phyloP scores from a whole-genome alignment of 257 asterid genomes.

The Scutellaria barbata region DNA sequence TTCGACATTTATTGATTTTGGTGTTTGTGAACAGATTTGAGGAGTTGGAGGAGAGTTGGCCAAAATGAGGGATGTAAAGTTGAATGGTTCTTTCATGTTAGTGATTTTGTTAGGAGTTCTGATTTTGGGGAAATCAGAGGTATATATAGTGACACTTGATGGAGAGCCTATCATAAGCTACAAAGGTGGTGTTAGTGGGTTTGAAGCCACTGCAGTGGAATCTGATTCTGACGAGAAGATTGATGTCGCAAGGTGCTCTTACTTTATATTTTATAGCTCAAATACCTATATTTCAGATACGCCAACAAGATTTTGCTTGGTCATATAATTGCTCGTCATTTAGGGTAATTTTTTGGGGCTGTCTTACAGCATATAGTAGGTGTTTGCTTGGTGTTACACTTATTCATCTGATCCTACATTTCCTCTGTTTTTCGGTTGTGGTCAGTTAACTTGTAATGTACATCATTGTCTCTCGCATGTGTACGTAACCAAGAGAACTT shows the following conservation, averaged over 20 bases:
- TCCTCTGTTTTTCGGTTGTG: background rate
- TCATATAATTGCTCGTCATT: background rate
- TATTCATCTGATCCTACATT: background rate
- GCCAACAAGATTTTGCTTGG: background rate
- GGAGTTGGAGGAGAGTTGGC: slow-evolving; percentile 43
- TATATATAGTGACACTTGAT: slow-evolving; percentile 83
- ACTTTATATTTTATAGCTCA: slow-evolving; percentile 20
- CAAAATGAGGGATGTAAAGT: slow-evolving; percentile 55
- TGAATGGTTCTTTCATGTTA: slow-evolving; percentile 41
- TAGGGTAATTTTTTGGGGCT: background rate
- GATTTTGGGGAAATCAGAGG: slow-evolving; percentile 60
- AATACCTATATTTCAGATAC: background rate
- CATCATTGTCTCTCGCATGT: background rate
- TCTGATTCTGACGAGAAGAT: slow-evolving; percentile 79
- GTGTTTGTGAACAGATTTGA: slow-evolving; percentile 48
- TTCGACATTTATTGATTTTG: slow-evolving; percentile 17
- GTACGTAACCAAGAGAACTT: background rate
- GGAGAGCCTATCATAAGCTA: slow-evolving; percentile 97
- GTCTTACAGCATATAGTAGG: slow-evolving; percentile 3
- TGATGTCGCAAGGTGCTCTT: slow-evolving; percentile 75
- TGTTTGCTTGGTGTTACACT: slow-evolving; percentile 13
- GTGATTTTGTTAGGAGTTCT: slow-evolving; percentile 49
- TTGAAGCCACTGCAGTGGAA: slow-evolving; percentile 94
- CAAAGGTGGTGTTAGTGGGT: slow-evolving; percentile 81
- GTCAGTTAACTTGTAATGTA: slow-evolving; percentile 10